These are phyloP conservation scores for Mycena capillaripes DNA, from an alignment of 768 basidiomycete genomes.

Conservation along the genomic window DNA sequence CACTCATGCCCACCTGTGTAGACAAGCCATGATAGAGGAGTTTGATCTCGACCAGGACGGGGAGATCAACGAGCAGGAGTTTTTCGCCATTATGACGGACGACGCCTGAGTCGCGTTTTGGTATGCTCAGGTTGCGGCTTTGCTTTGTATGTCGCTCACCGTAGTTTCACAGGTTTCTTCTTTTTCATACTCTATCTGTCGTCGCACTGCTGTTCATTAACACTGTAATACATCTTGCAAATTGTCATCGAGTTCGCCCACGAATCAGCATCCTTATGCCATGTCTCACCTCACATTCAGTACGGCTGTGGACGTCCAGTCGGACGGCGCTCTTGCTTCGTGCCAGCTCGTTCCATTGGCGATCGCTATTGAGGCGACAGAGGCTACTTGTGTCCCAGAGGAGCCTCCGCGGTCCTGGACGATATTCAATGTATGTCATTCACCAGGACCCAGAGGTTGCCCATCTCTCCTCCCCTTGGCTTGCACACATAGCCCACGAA, in stretches of 20 bases:
- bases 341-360: no score
- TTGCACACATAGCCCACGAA: no score
- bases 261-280: no score
- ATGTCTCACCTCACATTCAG: no score
- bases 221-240: slow-evolving; percentile 35
- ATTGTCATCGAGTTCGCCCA: slow-evolving; percentile 14
- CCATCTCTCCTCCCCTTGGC: no score
- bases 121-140: not conserved
- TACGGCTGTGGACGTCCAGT: no score
- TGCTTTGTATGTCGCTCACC: slow-evolving; percentile 5
- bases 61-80: slow-evolving; percentile 97
- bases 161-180: slow-evolving; percentile 13
- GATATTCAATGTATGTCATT: no score
- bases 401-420: no score
- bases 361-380: no score
- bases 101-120: slow-evolving; percentile 66
- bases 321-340: no score
- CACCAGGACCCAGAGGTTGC: no score
- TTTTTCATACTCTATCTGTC: slow-evolving; percentile 15
- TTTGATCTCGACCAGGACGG: slow-evolving; percentile 99
- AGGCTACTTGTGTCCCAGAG: no score
- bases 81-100: slow-evolving; percentile 97
- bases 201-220: slow-evolving; percentile 28
- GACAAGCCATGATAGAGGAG: slow-evolving; percentile 99
- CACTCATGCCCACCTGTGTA: slow-evolving; percentile 47